phyloP scores from a whole-genome alignment of 805 yeast genomes.

The Candida pseudofarinosa region DNA sequence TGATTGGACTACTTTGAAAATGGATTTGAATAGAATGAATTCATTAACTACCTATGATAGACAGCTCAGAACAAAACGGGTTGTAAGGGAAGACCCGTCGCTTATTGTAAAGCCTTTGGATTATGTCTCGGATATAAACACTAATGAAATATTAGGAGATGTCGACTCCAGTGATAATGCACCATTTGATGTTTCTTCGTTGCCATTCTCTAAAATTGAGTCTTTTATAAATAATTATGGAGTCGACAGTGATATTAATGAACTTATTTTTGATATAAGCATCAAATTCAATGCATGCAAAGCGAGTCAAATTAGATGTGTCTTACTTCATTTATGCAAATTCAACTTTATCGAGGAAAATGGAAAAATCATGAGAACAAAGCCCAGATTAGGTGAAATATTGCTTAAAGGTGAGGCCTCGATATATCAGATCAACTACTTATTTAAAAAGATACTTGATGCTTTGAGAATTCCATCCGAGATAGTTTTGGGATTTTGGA shows the following conservation, averaged over 20 bases:
- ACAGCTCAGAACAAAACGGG: conserved; percentile 63
- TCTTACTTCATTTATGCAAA: conserved; percentile 67
- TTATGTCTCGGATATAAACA: conserved; percentile 37
- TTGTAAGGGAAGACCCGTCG: conserved; percentile 32
- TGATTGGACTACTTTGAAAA: conserved; percentile 39
- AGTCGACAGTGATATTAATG: conserved; percentile 31
- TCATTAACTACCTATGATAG: conserved; percentile 67
- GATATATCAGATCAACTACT: conserved; percentile 69
- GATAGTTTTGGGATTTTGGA: conserved; percentile 76
- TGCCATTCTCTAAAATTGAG: conserved; percentile 24
- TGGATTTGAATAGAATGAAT: conserved; percentile 69
- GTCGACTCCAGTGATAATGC: conserved; percentile 10
- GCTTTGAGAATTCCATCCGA: conserved; percentile 70
- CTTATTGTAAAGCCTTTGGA: conserved; percentile 42
- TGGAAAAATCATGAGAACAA: conserved; percentile 31
- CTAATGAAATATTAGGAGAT: conserved; percentile 29
- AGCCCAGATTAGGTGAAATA: conserved; percentile 40
- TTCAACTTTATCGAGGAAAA: conserved; percentile 43
- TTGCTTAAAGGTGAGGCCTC: conserved; percentile 51
- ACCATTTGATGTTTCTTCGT: conserved; percentile 11
- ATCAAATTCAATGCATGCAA: conserved; percentile 36
- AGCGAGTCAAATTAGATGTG: conserved; percentile 54
- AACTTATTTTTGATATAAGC: conserved; percentile 38
- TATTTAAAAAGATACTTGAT: conserved; percentile 69
- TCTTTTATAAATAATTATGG: conserved; percentile 28